A percentile compares a stretch with the other conserved stretches of the same genome.
Evolutionary conservation across 176 grass and related monocot genomes (phyloP).

Genomic region (Chloris gayana): DNA sequence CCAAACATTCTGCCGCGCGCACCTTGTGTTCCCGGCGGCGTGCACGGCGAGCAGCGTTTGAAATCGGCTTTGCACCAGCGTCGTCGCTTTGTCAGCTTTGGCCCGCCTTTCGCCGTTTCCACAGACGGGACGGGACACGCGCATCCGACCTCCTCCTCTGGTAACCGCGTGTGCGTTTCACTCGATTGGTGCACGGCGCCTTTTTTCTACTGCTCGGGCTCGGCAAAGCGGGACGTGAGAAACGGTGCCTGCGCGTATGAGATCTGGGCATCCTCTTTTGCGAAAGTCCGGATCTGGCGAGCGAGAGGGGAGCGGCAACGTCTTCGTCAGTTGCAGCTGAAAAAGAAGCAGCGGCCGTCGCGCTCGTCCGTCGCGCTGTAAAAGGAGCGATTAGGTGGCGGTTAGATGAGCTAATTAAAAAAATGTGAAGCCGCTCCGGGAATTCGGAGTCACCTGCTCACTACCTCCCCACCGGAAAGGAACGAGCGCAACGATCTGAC

Average conservation of each 20-base stretch:
- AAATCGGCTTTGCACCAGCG: conserved; percentile 3
- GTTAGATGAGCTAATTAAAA: conserved; percentile 14
- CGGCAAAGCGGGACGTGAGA: not conserved
- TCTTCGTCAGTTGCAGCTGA: not conserved
- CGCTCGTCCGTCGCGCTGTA: conserved; percentile 6
- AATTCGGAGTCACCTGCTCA: conserved; percentile 1
- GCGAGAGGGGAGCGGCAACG: not conserved
- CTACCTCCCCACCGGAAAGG: not conserved
- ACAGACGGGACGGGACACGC: too few species aligned
- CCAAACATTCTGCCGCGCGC: conserved; percentile 3
- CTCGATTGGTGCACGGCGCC: not conserved
- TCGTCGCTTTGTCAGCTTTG: conserved; percentile 16
- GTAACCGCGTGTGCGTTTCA: conserved; percentile 8
- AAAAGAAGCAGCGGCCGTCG: not conserved
- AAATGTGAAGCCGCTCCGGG: conserved; percentile 24
- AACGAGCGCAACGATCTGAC: not conserved
- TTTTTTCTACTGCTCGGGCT: not conserved
- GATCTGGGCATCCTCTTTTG: conserved; percentile 38
- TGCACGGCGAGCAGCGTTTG: not conserved
- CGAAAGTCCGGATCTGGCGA: not conserved
- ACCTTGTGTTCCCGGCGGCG: conserved; percentile 1
- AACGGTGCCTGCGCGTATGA: not conserved
- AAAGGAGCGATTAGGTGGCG: conserved; percentile 30
- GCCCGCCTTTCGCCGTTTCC: not conserved
- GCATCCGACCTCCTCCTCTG: not conserved